Conservation (phyloP, 2,329 filamentous ascomycete species). For the Coleophoma crateriformis region DNA sequence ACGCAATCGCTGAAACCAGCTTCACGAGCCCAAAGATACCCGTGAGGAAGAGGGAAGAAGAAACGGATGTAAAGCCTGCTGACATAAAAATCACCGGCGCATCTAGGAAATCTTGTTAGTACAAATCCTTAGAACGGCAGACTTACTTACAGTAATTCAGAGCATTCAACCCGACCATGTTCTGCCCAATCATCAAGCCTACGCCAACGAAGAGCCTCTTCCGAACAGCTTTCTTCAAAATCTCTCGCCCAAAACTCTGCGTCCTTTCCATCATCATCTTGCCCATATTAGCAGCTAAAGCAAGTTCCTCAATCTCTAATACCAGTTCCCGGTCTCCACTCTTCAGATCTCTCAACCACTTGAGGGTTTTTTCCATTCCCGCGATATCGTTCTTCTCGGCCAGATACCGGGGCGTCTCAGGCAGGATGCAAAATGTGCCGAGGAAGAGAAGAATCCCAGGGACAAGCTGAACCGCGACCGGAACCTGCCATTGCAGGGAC, state of each 20-base stretch:
- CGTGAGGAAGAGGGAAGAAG: slow-evolving; percentile 49
- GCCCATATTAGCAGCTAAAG: background rate
- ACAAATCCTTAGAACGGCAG: no score
- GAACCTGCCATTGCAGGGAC: background rate
- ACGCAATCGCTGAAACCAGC: slow-evolving; percentile 26
- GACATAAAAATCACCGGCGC: slow-evolving; percentile 49
- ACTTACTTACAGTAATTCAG: slow-evolving; percentile 45
- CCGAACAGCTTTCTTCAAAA: slow-evolving; percentile 22
- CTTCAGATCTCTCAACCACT: background rate
- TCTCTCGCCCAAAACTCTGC: background rate
- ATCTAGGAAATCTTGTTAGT: background rate
- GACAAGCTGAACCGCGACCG: background rate
- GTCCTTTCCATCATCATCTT: background rate
- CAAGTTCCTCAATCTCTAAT: slow-evolving; percentile 1
- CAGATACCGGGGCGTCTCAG: background rate
- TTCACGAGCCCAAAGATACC: slow-evolving; percentile 53
- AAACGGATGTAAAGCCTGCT: slow-evolving; percentile 45
- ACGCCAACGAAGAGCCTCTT: slow-evolving; percentile 54
- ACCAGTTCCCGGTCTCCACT: background rate
- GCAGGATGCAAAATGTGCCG: background rate
- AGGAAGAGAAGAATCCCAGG: background rate
- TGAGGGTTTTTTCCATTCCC: background rate
- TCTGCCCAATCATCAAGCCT: slow-evolving; percentile 37
- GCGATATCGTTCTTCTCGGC: background rate
- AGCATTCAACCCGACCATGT: slow-evolving; percentile 62